These are phyloP conservation scores for Rachicladosporium sp. DNA, from an alignment of 2,329 filamentous ascomycete species.

Conservation along the genomic window DNA sequence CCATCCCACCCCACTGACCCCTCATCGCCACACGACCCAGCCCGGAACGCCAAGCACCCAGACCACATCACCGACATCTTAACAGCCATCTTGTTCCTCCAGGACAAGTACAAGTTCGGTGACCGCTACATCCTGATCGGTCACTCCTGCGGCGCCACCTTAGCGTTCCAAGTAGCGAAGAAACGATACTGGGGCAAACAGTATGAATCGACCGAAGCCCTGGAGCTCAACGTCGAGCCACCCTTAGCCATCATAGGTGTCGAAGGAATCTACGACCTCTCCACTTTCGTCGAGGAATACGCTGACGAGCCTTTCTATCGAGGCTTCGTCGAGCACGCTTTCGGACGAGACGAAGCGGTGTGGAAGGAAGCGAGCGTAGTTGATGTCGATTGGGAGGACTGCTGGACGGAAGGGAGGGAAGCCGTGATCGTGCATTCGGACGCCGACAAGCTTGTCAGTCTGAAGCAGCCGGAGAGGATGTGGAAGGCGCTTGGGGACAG, in stretches of 20 bases:
- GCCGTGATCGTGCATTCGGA: conserved; percentile 35
- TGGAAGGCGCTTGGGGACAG: conserved; percentile 32
- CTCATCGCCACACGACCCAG: conserved; percentile 32
- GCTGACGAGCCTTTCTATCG: conserved; percentile 41
- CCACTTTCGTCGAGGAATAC: conserved; percentile 34
- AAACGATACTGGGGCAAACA: conserved; percentile 23
- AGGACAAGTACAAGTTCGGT: conserved; percentile 32
- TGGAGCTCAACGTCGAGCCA: conserved; percentile 16
- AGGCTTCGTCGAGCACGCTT: conserved; percentile 47
- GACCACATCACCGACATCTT: conserved; percentile 49
- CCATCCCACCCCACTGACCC: conserved; percentile 33
- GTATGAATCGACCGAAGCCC: conserved; percentile 15
- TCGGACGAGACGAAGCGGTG: conserved; percentile 37
- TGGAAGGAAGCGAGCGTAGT: conserved; percentile 49
- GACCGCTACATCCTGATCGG: conserved; percentile 44
- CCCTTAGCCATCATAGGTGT: conserved; percentile 48
- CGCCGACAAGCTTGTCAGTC: conserved; percentile 38
- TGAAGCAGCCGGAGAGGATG: conserved; percentile 48
- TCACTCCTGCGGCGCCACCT: conserved; percentile 51
- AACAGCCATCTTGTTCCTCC: conserved; percentile 39
- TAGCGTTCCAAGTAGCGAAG: conserved; percentile 51
- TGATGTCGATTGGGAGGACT: conserved; percentile 29
- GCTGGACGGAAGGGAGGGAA: conserved; percentile 28
- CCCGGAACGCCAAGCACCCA: conserved; percentile 43
- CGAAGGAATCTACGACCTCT: conserved; percentile 56